phyloP scores from a whole-genome alignment of 2,329 filamentous ascomycete species.

The Calycina herbarum region DNA sequence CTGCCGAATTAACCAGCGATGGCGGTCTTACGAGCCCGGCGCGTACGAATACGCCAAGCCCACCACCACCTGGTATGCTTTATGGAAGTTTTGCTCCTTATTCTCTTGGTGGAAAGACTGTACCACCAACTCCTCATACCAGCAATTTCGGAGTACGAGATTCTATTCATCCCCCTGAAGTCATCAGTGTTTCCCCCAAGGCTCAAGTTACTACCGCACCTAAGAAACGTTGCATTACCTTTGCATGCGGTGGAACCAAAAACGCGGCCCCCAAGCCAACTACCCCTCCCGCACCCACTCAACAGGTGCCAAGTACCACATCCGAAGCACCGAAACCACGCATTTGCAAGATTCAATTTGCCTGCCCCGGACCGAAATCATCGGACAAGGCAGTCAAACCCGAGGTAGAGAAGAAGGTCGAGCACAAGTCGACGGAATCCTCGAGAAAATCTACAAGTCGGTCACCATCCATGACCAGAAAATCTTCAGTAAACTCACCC shows the following conservation, averaged over 20 bases:
- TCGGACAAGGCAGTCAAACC: conserved; percentile 38
- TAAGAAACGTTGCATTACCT: conserved; percentile 88
- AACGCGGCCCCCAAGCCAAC: conserved; percentile 39
- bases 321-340: conserved; percentile 48
- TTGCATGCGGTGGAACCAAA: conserved; percentile 73
- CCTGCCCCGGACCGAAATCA: conserved; percentile 59
- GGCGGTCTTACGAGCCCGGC: conserved; percentile 87
- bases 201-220: conserved; percentile 61
- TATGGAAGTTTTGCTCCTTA: conserved; percentile 42
- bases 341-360: conserved; percentile 70
- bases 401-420: conserved; percentile 9
- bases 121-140: conserved; percentile 13
- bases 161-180: conserved; percentile 17
- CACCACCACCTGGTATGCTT: conserved; percentile 66
- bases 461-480: conserved; percentile 35
- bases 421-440: conserved; percentile 23
- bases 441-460: conserved; percentile 23
- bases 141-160: conserved; percentile 16
- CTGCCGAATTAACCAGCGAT: conserved; percentile 91
- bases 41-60: conserved; percentile 84
- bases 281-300: conserved; percentile 32
- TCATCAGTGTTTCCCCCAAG: conserved; percentile 39
- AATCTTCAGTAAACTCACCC: conserved; percentile 22
- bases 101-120: conserved; percentile 28
- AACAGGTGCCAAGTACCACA: conserved; percentile 37